Conservation (phyloP, 139 green algal genomes). For the Chlorella sp. region DNA sequence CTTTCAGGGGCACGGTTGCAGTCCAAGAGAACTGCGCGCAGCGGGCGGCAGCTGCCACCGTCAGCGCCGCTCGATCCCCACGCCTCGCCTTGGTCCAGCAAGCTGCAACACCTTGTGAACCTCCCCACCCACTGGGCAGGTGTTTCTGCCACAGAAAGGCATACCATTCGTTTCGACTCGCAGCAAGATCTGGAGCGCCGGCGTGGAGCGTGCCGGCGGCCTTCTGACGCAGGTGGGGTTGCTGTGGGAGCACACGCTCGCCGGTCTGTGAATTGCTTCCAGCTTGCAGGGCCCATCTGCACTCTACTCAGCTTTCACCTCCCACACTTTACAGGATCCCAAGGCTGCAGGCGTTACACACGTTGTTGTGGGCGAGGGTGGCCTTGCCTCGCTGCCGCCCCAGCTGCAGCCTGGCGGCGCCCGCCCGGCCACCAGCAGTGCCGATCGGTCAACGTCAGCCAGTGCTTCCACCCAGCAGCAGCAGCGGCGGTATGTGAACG, state of each 20-base stretch:
- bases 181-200: neutral
- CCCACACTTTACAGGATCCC: conserved; percentile 8
- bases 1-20: neutral
- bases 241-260: neutral
- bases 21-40: neutral
- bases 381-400: neutral
- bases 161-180: neutral
- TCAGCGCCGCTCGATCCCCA: neutral
- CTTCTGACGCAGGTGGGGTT: conserved; percentile 2
- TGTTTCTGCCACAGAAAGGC: conserved; percentile 6
- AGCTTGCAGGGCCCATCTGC: too few species aligned
- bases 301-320: too few species aligned
- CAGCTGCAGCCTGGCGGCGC: neutral
- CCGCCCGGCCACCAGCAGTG: neutral
- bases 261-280: too few species aligned
- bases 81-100: too few species aligned
- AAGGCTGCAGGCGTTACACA: neutral
- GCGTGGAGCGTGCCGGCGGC: neutral
- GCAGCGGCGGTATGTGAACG: neutral
- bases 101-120: too few species aligned
- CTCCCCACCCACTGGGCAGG: too few species aligned
- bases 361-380: conserved; percentile 14
- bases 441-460: neutral
- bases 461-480: neutral
- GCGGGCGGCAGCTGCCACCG: neutral